Conservation (phyloP, 805 yeast genomes). For the Cyberlindnera mrakii region DNA sequence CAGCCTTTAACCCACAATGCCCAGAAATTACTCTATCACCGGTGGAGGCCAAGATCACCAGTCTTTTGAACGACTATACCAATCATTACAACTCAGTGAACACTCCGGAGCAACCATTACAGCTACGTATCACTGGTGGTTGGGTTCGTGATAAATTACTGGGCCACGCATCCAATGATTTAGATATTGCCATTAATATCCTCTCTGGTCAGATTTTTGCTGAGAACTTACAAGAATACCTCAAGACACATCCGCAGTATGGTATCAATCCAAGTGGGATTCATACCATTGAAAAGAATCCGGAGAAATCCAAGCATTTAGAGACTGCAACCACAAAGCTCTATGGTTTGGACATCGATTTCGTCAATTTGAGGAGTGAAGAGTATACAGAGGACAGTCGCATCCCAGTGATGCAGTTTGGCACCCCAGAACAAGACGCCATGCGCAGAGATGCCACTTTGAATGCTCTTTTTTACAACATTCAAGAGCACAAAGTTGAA, state of each 20-base stretch:
- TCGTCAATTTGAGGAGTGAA: slow-evolving; percentile 87
- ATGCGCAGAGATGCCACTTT: slow-evolving; percentile 91
- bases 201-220: slow-evolving; percentile 88
- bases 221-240: slow-evolving; percentile 48
- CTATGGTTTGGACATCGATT: slow-evolving; percentile 82
- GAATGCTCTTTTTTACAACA: slow-evolving; percentile 86
- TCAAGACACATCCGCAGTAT: slow-evolving; percentile 28
- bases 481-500: slow-evolving; percentile 62
- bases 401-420: slow-evolving; percentile 78
- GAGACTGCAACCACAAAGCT: slow-evolving; percentile 93
- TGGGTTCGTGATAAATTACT: slow-evolving; percentile 96
- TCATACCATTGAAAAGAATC: slow-evolving; percentile 85
- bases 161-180: slow-evolving; percentile 74
- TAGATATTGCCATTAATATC: slow-evolving; percentile 85
- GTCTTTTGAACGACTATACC: slow-evolving; percentile 36
- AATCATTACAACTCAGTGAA: slow-evolving; percentile 4
- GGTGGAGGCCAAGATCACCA: slow-evolving; percentile 36
- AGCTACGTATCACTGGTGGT: slow-evolving; percentile 87
- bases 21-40: slow-evolving; percentile 30
- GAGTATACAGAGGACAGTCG: slow-evolving; percentile 77
- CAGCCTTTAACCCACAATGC: slow-evolving; percentile 3
- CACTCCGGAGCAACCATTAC: slow-evolving; percentile 26
- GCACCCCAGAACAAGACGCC: slow-evolving; percentile 91
- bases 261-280: slow-evolving; percentile 38
- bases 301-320: slow-evolving; percentile 91